These are phyloP conservation scores for Fusarium pseudoanthophilum DNA, from an alignment of 2,329 filamentous ascomycete species.

Conservation along the genomic window DNA sequence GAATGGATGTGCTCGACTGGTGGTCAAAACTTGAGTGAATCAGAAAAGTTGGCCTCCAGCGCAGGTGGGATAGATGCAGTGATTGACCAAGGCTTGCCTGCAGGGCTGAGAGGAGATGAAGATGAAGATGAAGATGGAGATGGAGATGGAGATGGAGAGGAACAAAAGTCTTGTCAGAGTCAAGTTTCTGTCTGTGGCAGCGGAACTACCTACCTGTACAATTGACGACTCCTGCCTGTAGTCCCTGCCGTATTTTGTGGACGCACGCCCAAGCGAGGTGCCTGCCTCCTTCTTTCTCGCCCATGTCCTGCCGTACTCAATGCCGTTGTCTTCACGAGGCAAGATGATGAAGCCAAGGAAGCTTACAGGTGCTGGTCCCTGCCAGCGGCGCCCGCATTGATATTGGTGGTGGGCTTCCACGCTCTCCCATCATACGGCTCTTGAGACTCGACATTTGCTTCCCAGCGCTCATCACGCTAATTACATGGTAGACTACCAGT, in stretches of 20 bases:
- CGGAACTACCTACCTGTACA: not conserved
- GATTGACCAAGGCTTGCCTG: not conserved
- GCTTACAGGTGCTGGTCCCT: not conserved
- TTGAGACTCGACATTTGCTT: too few relatives aligned
- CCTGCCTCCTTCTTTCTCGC: not conserved
- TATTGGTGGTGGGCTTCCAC: not conserved
- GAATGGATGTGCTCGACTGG: not conserved
- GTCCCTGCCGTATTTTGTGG: not conserved
- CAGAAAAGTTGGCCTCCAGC: not conserved
- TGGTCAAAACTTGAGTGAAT: rapidly evolving
- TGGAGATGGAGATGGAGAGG: not conserved
- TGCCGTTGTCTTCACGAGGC: not conserved
- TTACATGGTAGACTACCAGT: too few relatives aligned
- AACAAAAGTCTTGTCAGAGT: not conserved
- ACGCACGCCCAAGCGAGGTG: not conserved
- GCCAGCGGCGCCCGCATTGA: too few relatives aligned
- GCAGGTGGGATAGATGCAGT: rapidly evolving
- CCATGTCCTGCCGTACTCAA: rapidly evolving
- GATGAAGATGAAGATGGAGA: not conserved
- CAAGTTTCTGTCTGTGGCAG: not conserved
- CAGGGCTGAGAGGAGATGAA: not conserved
- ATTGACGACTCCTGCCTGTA: not conserved
- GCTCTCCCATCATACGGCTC: too few relatives aligned
- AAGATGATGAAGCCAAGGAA: rapidly evolving
- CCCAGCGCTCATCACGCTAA: too few relatives aligned